phyloP scores from a whole-genome alignment of 2,329 filamentous ascomycete genomes.

The Blastomyces gilchristii region DNA sequence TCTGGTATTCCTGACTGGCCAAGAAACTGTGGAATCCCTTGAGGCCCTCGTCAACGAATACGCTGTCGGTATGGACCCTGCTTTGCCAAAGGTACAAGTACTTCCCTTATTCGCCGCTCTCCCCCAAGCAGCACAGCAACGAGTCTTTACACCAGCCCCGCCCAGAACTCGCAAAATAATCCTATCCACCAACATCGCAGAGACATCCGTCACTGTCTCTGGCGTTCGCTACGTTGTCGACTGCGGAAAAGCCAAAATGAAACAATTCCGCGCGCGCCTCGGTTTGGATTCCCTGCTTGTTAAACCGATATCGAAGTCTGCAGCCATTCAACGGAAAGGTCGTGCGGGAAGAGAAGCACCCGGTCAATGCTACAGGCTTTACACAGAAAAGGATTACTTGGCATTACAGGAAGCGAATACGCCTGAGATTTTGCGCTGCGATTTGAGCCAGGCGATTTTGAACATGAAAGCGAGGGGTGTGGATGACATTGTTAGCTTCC shows the following conservation, averaged over 20 bases:
- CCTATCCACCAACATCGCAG: slow-evolving; percentile 93
- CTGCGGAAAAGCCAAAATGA: slow-evolving; percentile 86
- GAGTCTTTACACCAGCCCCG: slow-evolving; percentile 67
- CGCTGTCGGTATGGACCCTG: slow-evolving; percentile 57
- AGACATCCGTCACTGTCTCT: slow-evolving; percentile 91
- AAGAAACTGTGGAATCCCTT: slow-evolving; percentile 80
- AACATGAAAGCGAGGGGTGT: slow-evolving; percentile 92
- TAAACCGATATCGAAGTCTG: slow-evolving; percentile 86
- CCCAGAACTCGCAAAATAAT: slow-evolving; percentile 78
- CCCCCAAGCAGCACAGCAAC: slow-evolving; percentile 73
- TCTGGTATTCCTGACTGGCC: slow-evolving; percentile 81
- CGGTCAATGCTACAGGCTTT: slow-evolving; percentile 81
- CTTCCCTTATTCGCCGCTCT: slow-evolving; percentile 85
- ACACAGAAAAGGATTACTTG: slow-evolving; percentile 68
- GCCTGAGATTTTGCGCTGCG: slow-evolving; percentile 84
- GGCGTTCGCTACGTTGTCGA: slow-evolving; percentile 89
- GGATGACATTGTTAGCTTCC: slow-evolving; percentile 69
- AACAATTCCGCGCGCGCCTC: slow-evolving; percentile 73
- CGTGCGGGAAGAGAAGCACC: slow-evolving; percentile 86
- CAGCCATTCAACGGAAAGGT: slow-evolving; percentile 81
- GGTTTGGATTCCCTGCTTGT: slow-evolving; percentile 84
- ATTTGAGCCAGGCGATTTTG: slow-evolving; percentile 73
- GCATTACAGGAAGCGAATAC: slow-evolving; percentile 61
- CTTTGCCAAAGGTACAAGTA: slow-evolving; percentile 58
- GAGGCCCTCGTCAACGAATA: slow-evolving; percentile 75